These are phyloP conservation scores for Ceratocystis colombiana DNA, from an alignment of 2,329 filamentous ascomycete species.

Conservation along the genomic window DNA sequence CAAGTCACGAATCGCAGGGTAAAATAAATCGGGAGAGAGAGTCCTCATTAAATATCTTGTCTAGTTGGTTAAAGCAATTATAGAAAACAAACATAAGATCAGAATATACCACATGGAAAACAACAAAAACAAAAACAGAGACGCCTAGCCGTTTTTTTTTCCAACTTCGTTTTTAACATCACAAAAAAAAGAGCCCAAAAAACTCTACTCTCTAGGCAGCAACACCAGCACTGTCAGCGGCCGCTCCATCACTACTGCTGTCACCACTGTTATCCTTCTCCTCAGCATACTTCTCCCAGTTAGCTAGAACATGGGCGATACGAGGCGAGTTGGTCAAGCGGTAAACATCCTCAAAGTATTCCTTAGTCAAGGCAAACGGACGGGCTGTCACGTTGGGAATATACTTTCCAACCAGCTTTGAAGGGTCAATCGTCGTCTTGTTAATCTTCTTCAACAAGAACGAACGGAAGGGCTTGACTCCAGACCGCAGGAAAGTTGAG, in stretches of 20 bases:
- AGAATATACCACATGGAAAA: neutral
- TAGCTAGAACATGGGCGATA: conserved; percentile 71
- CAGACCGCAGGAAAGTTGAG: conserved; percentile 92
- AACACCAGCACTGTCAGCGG: conserved; percentile 18
- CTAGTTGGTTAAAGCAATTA: neutral
- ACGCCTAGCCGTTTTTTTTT: neutral
- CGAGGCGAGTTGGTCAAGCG: conserved; percentile 73
- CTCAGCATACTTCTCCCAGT: conserved; percentile 65
- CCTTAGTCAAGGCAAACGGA: conserved; percentile 91
- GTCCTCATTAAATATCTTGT: neutral
- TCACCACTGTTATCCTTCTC: conserved; percentile 36
- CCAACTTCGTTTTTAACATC: neutral
- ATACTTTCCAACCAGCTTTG: conserved; percentile 95
- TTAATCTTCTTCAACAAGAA: conserved; percentile 99
- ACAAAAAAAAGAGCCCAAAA: neutral
- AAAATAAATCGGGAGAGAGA: neutral
- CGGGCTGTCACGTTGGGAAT: conserved; percentile 96
- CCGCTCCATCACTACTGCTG: conserved; percentile 12
- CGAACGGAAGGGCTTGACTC: conserved; percentile 96
- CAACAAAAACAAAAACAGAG: neutral
- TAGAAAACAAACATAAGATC: conserved; percentile 11
- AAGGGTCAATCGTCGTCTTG: conserved; percentile 95
- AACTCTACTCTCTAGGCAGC: conserved; percentile 18
- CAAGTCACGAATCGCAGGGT: neutral
- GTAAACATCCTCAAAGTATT: conserved; percentile 99